phyloP scores from a whole-genome alignment of 768 basidiomycete genomes.

The Amanita pseudoporphyria region DNA sequence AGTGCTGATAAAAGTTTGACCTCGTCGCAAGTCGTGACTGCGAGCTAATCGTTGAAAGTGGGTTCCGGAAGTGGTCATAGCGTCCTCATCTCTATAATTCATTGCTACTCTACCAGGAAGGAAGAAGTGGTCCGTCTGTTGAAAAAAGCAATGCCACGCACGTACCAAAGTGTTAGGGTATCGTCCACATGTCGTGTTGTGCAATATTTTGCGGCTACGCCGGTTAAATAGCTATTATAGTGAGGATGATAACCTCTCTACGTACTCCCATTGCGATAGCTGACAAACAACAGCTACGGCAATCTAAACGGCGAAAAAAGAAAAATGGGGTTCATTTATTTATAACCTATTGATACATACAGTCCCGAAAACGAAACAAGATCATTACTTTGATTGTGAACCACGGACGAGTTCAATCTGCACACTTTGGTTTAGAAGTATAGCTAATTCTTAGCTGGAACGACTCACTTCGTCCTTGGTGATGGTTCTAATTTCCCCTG shows the following conservation, averaged over 20 bases:
- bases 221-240: neutral
- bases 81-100: neutral
- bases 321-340: conserved; percentile 6
- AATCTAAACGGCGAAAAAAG: neutral
- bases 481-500: conserved; percentile 74
- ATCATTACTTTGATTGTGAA: conserved; percentile 24
- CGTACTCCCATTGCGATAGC: neutral
- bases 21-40: neutral
- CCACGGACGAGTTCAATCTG: conserved; percentile 37
- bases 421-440: neutral
- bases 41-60: neutral
- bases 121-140: neutral
- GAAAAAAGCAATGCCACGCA: neutral
- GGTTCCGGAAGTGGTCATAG: neutral
- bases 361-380: neutral
- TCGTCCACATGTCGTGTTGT: neutral
- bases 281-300: neutral
- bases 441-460: neutral
- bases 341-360: conserved; percentile 4
- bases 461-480: conserved; percentile 56
- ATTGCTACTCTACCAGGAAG: neutral
- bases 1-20: conserved; percentile 10
- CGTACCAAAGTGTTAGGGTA: neutral
- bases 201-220: neutral
- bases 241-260: neutral